A percentile compares a stretch with the other conserved stretches of the same genome.
Conservation (phyloP, 2,329 filamentous ascomycete species). For the Ustilaginoidea virens region DNA sequence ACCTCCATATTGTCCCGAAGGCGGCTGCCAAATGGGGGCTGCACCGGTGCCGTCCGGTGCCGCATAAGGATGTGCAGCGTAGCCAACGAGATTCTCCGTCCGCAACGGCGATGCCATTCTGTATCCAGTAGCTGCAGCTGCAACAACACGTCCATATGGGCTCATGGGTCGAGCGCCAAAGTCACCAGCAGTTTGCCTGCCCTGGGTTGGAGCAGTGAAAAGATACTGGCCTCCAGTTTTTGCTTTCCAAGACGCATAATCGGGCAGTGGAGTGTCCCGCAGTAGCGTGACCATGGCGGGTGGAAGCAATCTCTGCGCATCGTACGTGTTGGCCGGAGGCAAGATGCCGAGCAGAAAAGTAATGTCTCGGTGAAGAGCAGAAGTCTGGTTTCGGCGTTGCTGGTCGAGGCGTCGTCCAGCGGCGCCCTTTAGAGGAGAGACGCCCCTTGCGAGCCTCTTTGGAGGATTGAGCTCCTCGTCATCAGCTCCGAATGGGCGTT, state of each 20-base stretch:
- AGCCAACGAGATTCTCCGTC: conserved; percentile 22
- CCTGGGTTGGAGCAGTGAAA: conserved; percentile 19
- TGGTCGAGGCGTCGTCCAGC: conserved; percentile 76
- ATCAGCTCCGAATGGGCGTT: conserved; percentile 47
- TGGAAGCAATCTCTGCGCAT: conserved; percentile 53
- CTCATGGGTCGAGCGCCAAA: conserved; percentile 28
- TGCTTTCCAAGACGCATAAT: conserved; percentile 39
- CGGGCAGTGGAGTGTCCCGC: conserved; percentile 49
- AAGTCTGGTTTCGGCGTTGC: conserved; percentile 46
- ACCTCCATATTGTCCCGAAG: conserved; percentile 19
- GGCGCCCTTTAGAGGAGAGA: conserved; percentile 82
- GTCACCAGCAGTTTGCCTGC: conserved; percentile 27
- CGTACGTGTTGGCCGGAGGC: conserved; percentile 58
- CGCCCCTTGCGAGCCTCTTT: conserved; percentile 76
- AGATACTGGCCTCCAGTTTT: conserved; percentile 21
- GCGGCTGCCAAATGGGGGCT: conserved; percentile 13
- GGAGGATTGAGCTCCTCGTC: conserved; percentile 63
- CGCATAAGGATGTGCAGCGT: conserved; percentile 14
- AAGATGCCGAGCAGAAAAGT: conserved; percentile 56
- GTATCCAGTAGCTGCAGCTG: conserved; percentile 26
- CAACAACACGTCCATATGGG: conserved; percentile 29
- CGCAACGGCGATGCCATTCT: conserved; percentile 37
- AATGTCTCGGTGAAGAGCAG: conserved; percentile 58
- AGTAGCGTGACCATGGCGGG: conserved; percentile 60
- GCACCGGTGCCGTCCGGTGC: conserved; percentile 12